Evolutionary conservation across 345 rosid genomes (phyloP).

Genomic region (Gossypium bickii): DNA sequence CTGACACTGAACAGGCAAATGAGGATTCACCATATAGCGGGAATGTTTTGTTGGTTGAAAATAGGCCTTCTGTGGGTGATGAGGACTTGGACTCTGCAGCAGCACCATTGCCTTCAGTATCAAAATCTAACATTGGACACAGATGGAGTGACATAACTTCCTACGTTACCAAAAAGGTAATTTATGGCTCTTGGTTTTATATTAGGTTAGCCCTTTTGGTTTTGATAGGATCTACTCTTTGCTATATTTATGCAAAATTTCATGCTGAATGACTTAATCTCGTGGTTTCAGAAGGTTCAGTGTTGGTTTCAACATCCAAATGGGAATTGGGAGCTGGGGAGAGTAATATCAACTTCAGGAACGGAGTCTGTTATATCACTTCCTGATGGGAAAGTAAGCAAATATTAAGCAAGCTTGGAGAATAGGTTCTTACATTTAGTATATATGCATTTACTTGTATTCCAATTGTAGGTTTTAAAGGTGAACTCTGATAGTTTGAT

Average conservation of each 20-base stretch:
- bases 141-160: constrained; percentile 79
- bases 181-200: background rate
- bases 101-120: constrained; percentile 43
- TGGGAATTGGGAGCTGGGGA: constrained; percentile 89
- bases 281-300: constrained; percentile 63
- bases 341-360: constrained; percentile 62
- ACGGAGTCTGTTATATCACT: constrained; percentile 60
- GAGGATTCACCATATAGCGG: constrained; percentile 83
- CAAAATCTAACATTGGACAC: constrained; percentile 43
- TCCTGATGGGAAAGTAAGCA: constrained; percentile 75
- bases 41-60: constrained; percentile 35
- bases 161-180: constrained; percentile 76
- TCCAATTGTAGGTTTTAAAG: constrained; percentile 45
- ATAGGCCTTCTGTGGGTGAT: constrained; percentile 39
- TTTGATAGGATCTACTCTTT: background rate
- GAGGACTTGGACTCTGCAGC: constrained; percentile 45
- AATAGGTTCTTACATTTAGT: constrained; percentile 7
- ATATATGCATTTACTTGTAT: constrained; percentile 12
- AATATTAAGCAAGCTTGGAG: constrained; percentile 16
- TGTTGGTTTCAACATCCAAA: constrained; percentile 82
- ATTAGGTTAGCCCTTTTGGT: constrained; percentile 1
- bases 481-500: constrained; percentile 69
- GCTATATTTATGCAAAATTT: constrained; percentile 7
- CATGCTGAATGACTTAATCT: constrained; percentile 16
- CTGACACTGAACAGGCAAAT: constrained; percentile 31